Conservation (phyloP, 2,329 filamentous ascomycete species). For the Reticulascus tulasneorum region DNA sequence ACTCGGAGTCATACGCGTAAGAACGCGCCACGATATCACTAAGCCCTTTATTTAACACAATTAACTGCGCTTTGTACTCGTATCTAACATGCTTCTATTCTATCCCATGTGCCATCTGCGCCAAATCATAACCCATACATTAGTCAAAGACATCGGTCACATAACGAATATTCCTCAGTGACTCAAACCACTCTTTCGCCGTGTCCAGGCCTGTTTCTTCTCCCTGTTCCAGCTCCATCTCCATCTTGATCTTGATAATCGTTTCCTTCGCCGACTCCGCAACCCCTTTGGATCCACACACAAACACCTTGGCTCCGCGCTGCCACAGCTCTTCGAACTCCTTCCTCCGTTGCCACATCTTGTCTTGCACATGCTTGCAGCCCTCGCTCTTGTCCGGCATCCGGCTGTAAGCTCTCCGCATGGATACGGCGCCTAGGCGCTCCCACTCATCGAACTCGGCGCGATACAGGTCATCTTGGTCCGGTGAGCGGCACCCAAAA, state of each 20-base stretch:
- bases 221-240: conserved; percentile 22
- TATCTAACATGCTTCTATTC: too few species aligned
- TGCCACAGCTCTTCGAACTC: conserved; percentile 30
- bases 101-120: too few species aligned
- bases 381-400: conserved; percentile 39
- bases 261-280: conserved; percentile 36
- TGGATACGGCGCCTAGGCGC: conserved; percentile 42
- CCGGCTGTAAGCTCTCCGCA: conserved; percentile 53
- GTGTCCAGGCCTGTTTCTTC: conserved; percentile 32
- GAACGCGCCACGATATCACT: too few species aligned
- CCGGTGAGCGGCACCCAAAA: conserved; percentile 33
- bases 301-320: conserved; percentile 49
- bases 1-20: too few species aligned
- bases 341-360: conserved; percentile 29
- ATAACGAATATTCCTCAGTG: conserved; percentile 50
- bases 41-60: too few species aligned
- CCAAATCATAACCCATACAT: too few species aligned
- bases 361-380: conserved; percentile 45
- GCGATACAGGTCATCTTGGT: conserved; percentile 28
- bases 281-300: conserved; percentile 53
- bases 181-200: conserved; percentile 44
- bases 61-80: too few species aligned
- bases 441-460: conserved; percentile 20
- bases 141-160: conserved; percentile 61
- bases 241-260: conserved; percentile 18